Conservation (phyloP, 2,329 filamentous ascomycete genomes). For the Reticulascus tulasneorum region DNA sequence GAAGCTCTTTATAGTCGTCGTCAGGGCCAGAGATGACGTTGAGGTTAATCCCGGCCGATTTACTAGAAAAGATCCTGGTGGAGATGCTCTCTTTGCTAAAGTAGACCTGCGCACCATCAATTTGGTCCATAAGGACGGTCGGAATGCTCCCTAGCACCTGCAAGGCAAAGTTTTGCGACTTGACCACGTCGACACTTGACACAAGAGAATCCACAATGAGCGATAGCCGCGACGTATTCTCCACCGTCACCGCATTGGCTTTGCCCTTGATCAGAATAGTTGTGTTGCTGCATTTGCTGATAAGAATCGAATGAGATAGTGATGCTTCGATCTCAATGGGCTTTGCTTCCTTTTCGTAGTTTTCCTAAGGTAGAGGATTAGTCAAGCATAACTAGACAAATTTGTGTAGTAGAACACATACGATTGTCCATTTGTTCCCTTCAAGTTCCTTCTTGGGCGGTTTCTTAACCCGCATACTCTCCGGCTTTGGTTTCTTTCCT, state of each 20-base stretch:
- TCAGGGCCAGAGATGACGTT: slow-evolving; percentile 69
- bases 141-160: slow-evolving; percentile 84
- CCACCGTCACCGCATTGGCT: slow-evolving; percentile 92
- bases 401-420: slow-evolving; percentile 32
- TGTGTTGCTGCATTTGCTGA: slow-evolving; percentile 86
- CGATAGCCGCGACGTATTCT: slow-evolving; percentile 81
- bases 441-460: slow-evolving; percentile 74
- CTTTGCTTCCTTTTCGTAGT: slow-evolving; percentile 73
- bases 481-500: slow-evolving; percentile 80
- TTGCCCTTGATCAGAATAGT: slow-evolving; percentile 89
- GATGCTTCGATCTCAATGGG: slow-evolving; percentile 78
- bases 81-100: slow-evolving; percentile 72
- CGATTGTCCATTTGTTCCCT: slow-evolving; percentile 90
- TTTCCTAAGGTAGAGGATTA: slow-evolving; percentile 58
- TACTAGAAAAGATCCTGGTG: slow-evolving; percentile 86
- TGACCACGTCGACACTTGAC: slow-evolving; percentile 90
- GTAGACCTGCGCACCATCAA: slow-evolving; percentile 86
- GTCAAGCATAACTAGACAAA: neutral
- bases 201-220: slow-evolving; percentile 87
- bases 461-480: slow-evolving; percentile 81
- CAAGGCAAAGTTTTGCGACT: slow-evolving; percentile 90
- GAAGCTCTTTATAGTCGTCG: slow-evolving; percentile 81
- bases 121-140: slow-evolving; percentile 86
- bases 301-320: slow-evolving; percentile 84
- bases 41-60: slow-evolving; percentile 82